Percentiles rank a stretch among this genome's conserved stretches.
phyloP scores from a whole-genome alignment of 257 asterid genomes.

The Plantago major region DNA sequence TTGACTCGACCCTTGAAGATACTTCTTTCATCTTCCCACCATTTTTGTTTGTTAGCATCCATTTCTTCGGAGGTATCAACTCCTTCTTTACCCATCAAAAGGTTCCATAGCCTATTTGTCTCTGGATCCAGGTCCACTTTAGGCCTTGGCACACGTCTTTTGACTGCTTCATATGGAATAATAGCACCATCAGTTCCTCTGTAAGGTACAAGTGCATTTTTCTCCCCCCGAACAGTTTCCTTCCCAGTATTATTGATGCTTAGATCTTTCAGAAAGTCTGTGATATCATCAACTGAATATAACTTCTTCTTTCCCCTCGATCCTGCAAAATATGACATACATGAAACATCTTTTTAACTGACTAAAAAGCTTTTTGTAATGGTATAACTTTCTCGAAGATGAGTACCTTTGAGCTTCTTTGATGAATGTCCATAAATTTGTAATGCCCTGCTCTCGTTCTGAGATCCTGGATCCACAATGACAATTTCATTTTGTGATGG shows the following conservation, averaged over 20 bases:
- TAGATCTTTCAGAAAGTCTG: conserved; percentile 36
- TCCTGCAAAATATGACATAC: conserved; percentile 40
- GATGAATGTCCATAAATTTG: conserved; percentile 25
- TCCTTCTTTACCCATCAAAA: conserved; percentile 74
- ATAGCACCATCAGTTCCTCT: conserved; percentile 43
- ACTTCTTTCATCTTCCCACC: conserved; percentile 88
- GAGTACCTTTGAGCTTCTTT: conserved; percentile 48
- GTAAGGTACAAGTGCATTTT: conserved; percentile 66
- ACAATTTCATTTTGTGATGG: conserved; percentile 33
- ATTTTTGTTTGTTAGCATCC: conserved; percentile 54
- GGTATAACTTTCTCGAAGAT: conserved; percentile 9
- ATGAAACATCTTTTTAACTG: conserved; percentile 1
- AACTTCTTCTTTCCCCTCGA: conserved; percentile 24
- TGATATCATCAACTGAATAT: conserved; percentile 39
- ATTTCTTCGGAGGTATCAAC: conserved; percentile 46
- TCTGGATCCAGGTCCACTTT: conserved; percentile 93
- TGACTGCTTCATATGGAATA: conserved; percentile 50
- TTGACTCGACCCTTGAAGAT: conserved; percentile 76
- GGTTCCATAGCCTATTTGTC: conserved; percentile 79
- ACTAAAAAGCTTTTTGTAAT: conserved; percentile 14
- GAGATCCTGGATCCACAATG: conserved; percentile 26
- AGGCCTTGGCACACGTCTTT: conserved; percentile 59
- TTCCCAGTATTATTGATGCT: conserved; percentile 29
- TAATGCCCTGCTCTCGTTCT: conserved; percentile 28
- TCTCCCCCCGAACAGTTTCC: conserved; percentile 24